phyloP scores from a whole-genome alignment of 2,329 filamentous ascomycete genomes.

The Trichoderma koningii region DNA sequence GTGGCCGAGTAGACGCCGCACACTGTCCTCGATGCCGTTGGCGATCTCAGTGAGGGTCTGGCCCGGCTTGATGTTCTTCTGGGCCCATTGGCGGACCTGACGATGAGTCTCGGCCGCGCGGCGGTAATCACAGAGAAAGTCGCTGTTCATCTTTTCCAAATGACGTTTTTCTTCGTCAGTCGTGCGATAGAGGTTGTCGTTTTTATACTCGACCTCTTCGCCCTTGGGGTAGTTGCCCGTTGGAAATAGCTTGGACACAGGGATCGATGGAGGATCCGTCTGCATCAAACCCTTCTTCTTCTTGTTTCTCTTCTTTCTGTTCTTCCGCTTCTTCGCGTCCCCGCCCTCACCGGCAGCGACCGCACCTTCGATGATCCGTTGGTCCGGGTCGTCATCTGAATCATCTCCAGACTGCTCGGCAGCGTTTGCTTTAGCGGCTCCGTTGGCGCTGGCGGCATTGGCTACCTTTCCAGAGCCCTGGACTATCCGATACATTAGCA shows the following conservation, averaged over 20 bases:
- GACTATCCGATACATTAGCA: background rate
- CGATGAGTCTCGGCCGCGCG: slow-evolving; percentile 75
- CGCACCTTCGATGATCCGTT: slow-evolving; percentile 32
- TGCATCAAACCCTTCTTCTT: slow-evolving; percentile 67
- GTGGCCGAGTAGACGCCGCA: slow-evolving; percentile 71
- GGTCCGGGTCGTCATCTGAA: slow-evolving; percentile 21
- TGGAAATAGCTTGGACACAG: slow-evolving; percentile 72
- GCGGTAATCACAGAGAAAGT: slow-evolving; percentile 74
- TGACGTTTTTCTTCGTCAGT: slow-evolving; percentile 84
- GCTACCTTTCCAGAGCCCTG: slow-evolving; percentile 9
- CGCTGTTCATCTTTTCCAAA: slow-evolving; percentile 67
- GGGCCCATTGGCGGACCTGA: slow-evolving; percentile 75
- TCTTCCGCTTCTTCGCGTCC: slow-evolving; percentile 68
- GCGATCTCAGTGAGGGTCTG: slow-evolving; percentile 74
- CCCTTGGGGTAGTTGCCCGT: slow-evolving; percentile 73
- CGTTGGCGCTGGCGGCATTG: slow-evolving; percentile 2
- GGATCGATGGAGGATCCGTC: slow-evolving; percentile 74
- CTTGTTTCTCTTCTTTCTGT: slow-evolving; percentile 76
- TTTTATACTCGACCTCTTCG: slow-evolving; percentile 73
- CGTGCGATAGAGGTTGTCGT: slow-evolving; percentile 77
- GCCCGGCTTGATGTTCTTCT: slow-evolving; percentile 74
- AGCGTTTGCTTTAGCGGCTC: slow-evolving; percentile 33
- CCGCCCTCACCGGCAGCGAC: slow-evolving; percentile 37
- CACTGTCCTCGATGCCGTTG: slow-evolving; percentile 77
- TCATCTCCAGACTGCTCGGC: slow-evolving; percentile 22